Evolutionary conservation across 495 filamentous ascomycete species (phyloP), one percentile per base, ranked within the genome.

Genomic region (Chaetomium fimeti): DNA sequence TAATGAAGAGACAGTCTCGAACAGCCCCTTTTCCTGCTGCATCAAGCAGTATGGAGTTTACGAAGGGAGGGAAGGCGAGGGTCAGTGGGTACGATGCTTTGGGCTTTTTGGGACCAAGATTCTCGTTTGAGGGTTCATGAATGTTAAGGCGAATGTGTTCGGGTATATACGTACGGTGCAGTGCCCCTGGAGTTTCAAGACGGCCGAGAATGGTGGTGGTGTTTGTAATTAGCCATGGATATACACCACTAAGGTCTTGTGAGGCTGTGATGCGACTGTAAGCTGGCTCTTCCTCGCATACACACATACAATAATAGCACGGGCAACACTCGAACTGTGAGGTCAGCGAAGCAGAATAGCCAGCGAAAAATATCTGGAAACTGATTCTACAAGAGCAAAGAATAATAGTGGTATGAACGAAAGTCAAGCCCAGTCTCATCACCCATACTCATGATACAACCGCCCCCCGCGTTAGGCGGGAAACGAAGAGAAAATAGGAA

Each of bases 1-100:
- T 25, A 20, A 40, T 15, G 13, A 63, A 22, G 38, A 27, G 22
- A 3, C 47, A 22, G 49, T 80, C 0, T 75, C 68, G 3, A 84
- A 82, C 60, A 80, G 74, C 52, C 80, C 84, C 5, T 89, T 89
- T 62, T 71, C 78, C 0, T 89, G 87, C 70, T 88, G 84, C 62
- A 79, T 89, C 55, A 75, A 76, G 66, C 84, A 89, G 74, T 89
- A 87, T 69, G 87, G 87, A 8, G 71, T 83, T 27, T 71, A 73
- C 20, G 75, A 73, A 18, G 66, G 78, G 66, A 70, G 5, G 29
- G 74, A 78, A 0, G 56, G 73, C 5, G 72, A 69, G 13, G 65
- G 66, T 32, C 69, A 74, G 48, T 87, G 83, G 81, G 64, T 78
- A 63, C 76, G 83, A 38, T 75, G 79, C 54, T 87, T 84, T 73